Evolutionary conservation across 768 basidiomycete genomes (phyloP), one percentile per base, ranked within the genome.

Genomic region (Clitopilus hobsonii): DNA sequence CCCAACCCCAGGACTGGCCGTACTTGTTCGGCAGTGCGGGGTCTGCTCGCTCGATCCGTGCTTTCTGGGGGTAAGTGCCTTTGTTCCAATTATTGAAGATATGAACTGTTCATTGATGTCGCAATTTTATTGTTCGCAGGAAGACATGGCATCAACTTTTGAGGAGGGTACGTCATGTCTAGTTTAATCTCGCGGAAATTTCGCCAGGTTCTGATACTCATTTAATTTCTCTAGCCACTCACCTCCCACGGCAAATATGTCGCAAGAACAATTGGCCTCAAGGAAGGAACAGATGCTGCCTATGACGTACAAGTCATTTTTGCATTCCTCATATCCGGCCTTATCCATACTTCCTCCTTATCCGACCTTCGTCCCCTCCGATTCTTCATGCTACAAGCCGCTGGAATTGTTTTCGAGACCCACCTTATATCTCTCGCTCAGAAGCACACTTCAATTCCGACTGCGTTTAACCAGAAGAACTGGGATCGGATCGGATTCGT

Each of bases 11-110:
- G 14, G 58, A 62, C 28, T 71, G 70, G 70, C 68, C 69, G 0
- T 59, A 59, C n/a, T 24, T 64, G 0, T 71, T 60, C 28, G 68
- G 70, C 14, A 27, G n/a, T 24, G 66, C 58, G 61, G 55, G 55
- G 8, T 60, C 64, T n/a, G 62, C 67, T 1, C 70, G 68, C 56
- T 69, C 68, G 7, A 47, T 71, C 8, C 60, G 69, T 28, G 63
- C 60, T 20, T 59, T 68, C 30, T 69, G 69, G 69, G 65, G 69
- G 69, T 69, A 52, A 38, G 68, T 61, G 13, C 27, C 11, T n/a
- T 24, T 23, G 18, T 30, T 52, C 18, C 54, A 11, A 24, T 16
- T 51, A n/a, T 51, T n/a, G n/a, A n/a, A 13, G 18, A n/a, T 27
- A 27, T 32, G 8, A 51, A 29, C 18, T 45, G 16, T 1, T 2